Evolutionary conservation across 2,329 filamentous ascomycete species (phyloP), one percentile per base, ranked within the genome.

Genomic region (Exophiala bonariae): DNA sequence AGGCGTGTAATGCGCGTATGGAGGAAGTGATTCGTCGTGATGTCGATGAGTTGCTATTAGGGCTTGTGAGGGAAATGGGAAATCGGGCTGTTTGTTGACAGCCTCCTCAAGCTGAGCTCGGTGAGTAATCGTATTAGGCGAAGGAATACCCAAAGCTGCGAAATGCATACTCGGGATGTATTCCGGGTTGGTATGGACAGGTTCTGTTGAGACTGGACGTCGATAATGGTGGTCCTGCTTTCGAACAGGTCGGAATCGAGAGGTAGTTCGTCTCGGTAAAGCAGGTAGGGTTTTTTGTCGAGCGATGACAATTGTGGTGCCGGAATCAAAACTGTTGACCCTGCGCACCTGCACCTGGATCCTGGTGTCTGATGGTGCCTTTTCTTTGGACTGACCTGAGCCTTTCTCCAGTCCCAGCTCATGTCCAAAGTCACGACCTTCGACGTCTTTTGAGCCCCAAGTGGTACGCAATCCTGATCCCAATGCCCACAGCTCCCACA

Each of bases 401-500:
- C 19, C 32, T 9, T 46, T n/a, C 16, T 41, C 41, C 20, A 50
- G 20, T 2, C 39, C 48, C 2, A 50, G 43, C 22, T 50, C 48
- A 18, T 50, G 48, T 31, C 48, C 48, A 34, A 50, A 50, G 20
- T 50, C 48, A 22, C 30, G 13, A 17, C 37, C 37, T 11, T 34
- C 20, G 7, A 17, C 28, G 8, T 32, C 26, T 31, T 28, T 38
- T 7, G 26, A 17, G 10, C 38, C 14, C 26, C 31, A 32, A 10
- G 31, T 39, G 4, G 48, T 32, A 23, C 34, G 26, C 13, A 47
- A 16, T n/a, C 39, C 39, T 7, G 48, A 47, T 3, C 48, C 43
- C 14, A 41, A 41, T n/a, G 37, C 35, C 47, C 38, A 42, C 13
- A 47, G n/a, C n/a, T 50, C 43, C 48, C 48, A 50, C 48, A 50